Evolutionary conservation across 208 protist species (phyloP).

Genomic region (Balamuthia mandrillaris): DNA sequence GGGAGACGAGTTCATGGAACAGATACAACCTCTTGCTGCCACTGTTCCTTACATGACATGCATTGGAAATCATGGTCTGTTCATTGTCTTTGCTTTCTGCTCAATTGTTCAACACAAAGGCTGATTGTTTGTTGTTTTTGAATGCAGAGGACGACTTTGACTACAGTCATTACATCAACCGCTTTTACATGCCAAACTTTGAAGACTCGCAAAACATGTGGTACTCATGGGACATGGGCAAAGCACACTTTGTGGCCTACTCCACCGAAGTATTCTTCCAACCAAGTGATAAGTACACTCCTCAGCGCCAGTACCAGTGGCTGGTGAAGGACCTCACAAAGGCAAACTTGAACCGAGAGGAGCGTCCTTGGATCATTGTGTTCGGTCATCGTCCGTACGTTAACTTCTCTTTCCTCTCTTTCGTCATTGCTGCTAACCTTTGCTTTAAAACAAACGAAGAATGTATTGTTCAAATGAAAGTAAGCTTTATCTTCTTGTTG

Average conservation of each 20-base stretch:
- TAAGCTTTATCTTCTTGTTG: no score
- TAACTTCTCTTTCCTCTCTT: no score
- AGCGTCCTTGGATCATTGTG: constrained; percentile 22
- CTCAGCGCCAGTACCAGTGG: not conserved
- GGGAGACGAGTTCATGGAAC: constrained; percentile 29
- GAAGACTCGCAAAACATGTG: constrained; percentile 40
- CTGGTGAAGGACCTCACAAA: constrained; percentile 5
- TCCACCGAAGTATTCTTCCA: not conserved
- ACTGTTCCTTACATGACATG: constrained; percentile 37
- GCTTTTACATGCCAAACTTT: not conserved
- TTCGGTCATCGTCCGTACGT: constrained; percentile 28
- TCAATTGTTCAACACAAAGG: no score
- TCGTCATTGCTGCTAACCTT: no score
- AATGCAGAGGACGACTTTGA: not conserved
- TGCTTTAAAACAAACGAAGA: no score
- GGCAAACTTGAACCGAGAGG: not conserved
- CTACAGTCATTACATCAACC: constrained; percentile 5
- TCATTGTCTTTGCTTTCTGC: no score
- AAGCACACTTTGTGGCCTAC: constrained; percentile 30
- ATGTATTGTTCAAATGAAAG: no score
- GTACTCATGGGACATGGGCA: constrained; percentile 13
- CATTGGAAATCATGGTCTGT: constrained; percentile 9
- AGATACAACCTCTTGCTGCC: constrained; percentile 14
- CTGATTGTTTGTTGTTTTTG: no score
- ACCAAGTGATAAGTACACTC: not conserved